Evolutionary conservation across 805 yeast species (phyloP), one percentile per base, ranked within the genome.

Genomic region (Metschnikowia picachoensis): DNA sequence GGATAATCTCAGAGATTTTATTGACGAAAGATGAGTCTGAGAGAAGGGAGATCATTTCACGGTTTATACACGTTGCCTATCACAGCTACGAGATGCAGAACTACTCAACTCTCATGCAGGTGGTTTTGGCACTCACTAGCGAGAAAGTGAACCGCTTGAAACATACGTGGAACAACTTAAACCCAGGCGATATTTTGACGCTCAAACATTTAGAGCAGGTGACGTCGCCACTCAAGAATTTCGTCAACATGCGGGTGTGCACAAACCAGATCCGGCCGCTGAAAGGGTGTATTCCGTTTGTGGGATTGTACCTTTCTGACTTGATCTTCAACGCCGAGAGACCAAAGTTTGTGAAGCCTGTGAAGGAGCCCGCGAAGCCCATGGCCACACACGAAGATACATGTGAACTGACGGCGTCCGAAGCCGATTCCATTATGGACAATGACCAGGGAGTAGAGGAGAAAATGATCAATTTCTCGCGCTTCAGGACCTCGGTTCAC

Each of bases 1-100:
- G 98, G 98, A 82, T 91, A 35, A 81, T 87, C 30, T 87, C 96
- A 0, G 97, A 92, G 67, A 79, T 94, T 45, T 64, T 89, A 13
- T 68, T 92, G 49, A 88, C 96, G 9, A 74, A 73, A 46, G 69
- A 75, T 36, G 70, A 78, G 25, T 72, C 70, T 3, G 78, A 87
- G 53, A 73, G 92, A 53, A 79, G 82, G 36, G 74, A 79, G 46
- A 76, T 91, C 1, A 78, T 91, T n/a, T 82, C 89, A n/a, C 73
- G 92, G 53, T 89, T 87, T 57, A 88, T 92, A 48, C 96, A 88
- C 56, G 69, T 92, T 45, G 97, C 96, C 0, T 82, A 83, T 46
- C 79, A 82, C 54, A 84, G 96, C 62, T 74, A 75, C 37, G 66
- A 67, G 11, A 60, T 85, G 46, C 97, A 91, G 62, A 92, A 92